A percentile compares a stretch with the other conserved stretches of the same genome.
phyloP scores from a whole-genome alignment of 345 rosid genomes.

The Rhodamnia rubescens region DNA sequence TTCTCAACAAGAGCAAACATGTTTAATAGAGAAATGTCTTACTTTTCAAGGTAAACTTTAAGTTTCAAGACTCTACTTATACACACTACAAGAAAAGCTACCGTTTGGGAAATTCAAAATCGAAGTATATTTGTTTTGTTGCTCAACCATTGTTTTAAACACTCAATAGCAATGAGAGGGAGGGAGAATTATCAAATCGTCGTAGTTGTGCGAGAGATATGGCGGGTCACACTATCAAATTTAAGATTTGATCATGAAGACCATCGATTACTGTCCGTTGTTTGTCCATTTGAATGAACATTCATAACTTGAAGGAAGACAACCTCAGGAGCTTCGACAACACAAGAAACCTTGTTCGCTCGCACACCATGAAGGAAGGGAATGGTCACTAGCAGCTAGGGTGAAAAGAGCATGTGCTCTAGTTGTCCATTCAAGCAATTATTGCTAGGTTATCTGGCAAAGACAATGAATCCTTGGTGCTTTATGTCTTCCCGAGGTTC shows the following conservation, averaged over 20 bases:
- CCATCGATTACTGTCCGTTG: neutral
- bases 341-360: neutral
- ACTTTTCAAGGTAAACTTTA: neutral
- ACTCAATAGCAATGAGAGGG: neutral
- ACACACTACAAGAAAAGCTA: neutral
- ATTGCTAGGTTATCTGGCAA: neutral
- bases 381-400: neutral
- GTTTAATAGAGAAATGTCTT: neutral
- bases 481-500: conserved; percentile 9
- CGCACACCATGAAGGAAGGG: neutral
- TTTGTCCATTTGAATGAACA: neutral
- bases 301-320: neutral
- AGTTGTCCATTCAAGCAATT: neutral
- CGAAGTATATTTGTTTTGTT: neutral
- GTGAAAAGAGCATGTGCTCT: neutral
- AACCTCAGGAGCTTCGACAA: neutral
- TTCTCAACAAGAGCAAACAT: too few species aligned
- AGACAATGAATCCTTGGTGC: neutral
- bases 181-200: neutral
- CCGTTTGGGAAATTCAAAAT: neutral
- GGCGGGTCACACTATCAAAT: neutral
- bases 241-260: neutral
- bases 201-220: neutral
- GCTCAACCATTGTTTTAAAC: neutral
- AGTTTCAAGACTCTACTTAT: neutral